Percentiles rank a stretch among this genome's conserved stretches.
Evolutionary conservation across 73 alveolate species (phyloP).

Genomic region (Tetrahymena malaccensis): DNA sequence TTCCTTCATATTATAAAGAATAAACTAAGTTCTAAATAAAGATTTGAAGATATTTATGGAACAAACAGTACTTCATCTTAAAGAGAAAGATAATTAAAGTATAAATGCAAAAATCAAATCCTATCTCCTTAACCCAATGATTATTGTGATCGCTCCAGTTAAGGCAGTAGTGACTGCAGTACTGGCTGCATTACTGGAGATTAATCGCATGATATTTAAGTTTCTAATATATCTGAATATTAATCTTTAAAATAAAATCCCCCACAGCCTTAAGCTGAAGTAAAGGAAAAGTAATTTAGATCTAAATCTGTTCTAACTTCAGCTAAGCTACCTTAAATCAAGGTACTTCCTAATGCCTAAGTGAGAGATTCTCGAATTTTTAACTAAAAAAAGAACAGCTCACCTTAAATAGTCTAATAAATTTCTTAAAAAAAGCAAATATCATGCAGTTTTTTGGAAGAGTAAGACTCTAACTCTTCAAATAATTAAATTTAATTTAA

Average conservation of each 20-base stretch:
- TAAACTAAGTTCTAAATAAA: background rate
- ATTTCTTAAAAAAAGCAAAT: background rate
- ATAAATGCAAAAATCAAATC: background rate
- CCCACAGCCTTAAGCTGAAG: background rate
- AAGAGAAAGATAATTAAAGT: background rate
- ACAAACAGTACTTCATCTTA: background rate
- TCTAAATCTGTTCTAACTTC: background rate
- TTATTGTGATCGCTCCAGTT: background rate
- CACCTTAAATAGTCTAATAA: background rate
- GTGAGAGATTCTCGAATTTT: background rate
- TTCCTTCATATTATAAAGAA: background rate
- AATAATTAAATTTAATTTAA: too few relatives aligned
- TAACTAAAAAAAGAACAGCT: background rate
- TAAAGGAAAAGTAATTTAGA: background rate
- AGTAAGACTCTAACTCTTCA: background rate
- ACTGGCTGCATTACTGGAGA: background rate
- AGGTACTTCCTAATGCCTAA: background rate
- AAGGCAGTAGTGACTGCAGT: background rate
- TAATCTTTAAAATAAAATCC: background rate
- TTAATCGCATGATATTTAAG: background rate
- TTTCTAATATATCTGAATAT: background rate
- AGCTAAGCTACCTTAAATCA: background rate
- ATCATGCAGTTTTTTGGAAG: background rate
- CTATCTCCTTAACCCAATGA: background rate
- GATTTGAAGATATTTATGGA: background rate